Base-by-base conservation (phyloP, 2,329 filamentous ascomycete species). In the Aspergillaceae sp. region DNA sequence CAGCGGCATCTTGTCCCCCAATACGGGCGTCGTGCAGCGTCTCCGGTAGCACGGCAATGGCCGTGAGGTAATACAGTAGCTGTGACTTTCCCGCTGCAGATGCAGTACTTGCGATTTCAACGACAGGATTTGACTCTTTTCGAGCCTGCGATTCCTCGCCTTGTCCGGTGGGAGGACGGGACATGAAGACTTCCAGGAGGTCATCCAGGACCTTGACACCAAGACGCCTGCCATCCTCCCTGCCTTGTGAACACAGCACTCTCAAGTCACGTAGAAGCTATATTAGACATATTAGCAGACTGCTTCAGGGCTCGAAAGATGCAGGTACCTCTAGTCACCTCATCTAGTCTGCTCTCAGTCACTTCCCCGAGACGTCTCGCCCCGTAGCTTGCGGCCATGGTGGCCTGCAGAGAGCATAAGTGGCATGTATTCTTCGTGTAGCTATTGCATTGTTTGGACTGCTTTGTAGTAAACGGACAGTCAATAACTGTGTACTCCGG, bases 51-150 rank as follows among this genome's bases (percentile, higher is more conserved):
- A 80, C 65, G 32, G 75, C 71, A 7, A 70, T 56, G 2, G 74
- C 71, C 29, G 70, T 70, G 36, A 83, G 61, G 48, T 77, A 71
- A 62, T 82, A 80, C 33, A 83, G 64, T 0, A 84, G 58, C 33
- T 78, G 74, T 1, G 79, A 77, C 61, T 81, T 82, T 7, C 80
- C 80, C 7, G 71, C 66, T 28, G 71, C 72, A 3, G 77, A 65
- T 8, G 66, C 65, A 33, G 67, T 62, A 43, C 77, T 78, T 19
- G 74, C 69, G 40, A 83, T 66, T 56, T 82, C 78, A 43, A 83
- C 53, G 4, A 76, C 66, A 0, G 49, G 46, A 34, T 44, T 35
- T 2, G 37, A 29, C 4, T 47, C 40, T 19, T 43, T 43, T 2
- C 43, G 19, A 19, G 19, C 19, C 19, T 19, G 19, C 19, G 19